A percentile compares a stretch with the other conserved stretches of the same genome.
Evolutionary conservation across 352 stramenopile species (phyloP).

Genomic region (Globisporangium parvum): DNA sequence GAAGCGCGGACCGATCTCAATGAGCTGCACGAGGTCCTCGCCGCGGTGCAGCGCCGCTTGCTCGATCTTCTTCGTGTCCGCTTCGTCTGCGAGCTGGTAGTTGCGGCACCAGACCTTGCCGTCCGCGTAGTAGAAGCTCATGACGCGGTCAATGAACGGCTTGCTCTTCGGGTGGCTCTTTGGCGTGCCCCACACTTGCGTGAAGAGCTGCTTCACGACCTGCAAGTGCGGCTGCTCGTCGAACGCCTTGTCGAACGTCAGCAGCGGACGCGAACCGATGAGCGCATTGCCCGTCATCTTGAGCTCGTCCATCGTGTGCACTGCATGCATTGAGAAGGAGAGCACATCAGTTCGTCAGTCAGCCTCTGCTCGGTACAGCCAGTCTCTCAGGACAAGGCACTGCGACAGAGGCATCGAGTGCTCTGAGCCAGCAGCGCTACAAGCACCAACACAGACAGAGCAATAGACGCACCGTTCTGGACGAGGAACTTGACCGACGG

Average conservation of each 20-base stretch:
- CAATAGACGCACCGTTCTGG: slow-evolving; percentile 83
- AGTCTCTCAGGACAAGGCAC: not conserved
- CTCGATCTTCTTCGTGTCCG: slow-evolving; percentile 91
- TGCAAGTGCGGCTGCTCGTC: slow-evolving; percentile 89
- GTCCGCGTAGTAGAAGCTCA: slow-evolving; percentile 95
- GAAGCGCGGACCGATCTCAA: slow-evolving; percentile 99
- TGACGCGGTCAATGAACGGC: slow-evolving; percentile 98
- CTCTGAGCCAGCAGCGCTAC: not conserved
- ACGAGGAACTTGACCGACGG: slow-evolving; percentile 97
- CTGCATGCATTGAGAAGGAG: slow-evolving; percentile 21
- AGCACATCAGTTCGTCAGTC: not conserved
- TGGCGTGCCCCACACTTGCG: slow-evolving; percentile 93
- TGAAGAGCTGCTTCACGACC: slow-evolving; percentile 97
- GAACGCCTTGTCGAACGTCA: slow-evolving; percentile 97
- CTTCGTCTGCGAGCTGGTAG: slow-evolving; percentile 91
- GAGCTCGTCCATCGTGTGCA: slow-evolving; percentile 99
- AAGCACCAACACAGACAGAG: not conserved
- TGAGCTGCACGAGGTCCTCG: slow-evolving; percentile 92
- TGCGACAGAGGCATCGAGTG: not conserved
- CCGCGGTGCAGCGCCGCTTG: slow-evolving; percentile 74
- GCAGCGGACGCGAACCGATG: slow-evolving; percentile 93
- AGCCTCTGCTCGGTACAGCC: not conserved
- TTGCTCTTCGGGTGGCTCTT: slow-evolving; percentile 99
- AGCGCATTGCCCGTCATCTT: slow-evolving; percentile 99
- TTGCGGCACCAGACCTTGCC: slow-evolving; percentile 98